phyloP scores from a whole-genome alignment of 2,329 filamentous ascomycete species.

The Phymatotrichopsis omnivora region DNA sequence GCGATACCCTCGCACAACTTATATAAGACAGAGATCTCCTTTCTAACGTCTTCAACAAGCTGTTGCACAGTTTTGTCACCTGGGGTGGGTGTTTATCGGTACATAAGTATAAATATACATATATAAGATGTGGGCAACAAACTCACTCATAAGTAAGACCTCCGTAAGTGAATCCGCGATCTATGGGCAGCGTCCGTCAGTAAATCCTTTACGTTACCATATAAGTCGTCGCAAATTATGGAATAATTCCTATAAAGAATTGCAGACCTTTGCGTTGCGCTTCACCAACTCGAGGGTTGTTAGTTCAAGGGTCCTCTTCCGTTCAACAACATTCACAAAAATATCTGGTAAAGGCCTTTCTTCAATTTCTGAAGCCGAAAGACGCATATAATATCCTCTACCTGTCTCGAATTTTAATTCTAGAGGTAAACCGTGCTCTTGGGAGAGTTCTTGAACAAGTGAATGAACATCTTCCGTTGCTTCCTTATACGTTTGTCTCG shows the following conservation, averaged over 20 bases:
- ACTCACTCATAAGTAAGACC: conserved; percentile 61
- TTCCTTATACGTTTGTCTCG: conserved; percentile 82
- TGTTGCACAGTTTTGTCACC: conserved; percentile 59
- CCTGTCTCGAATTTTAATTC: conserved; percentile 65
- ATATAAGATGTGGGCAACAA: conserved; percentile 14
- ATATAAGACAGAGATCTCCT: conserved; percentile 63
- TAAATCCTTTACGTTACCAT: background rate
- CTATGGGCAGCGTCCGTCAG: conserved; percentile 41
- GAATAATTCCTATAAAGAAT: conserved; percentile 34
- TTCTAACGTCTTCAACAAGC: conserved; percentile 61
- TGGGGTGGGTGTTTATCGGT: conserved; percentile 16
- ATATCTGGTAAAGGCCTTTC: conserved; percentile 50
- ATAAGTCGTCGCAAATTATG: background rate
- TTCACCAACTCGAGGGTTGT: conserved; percentile 79
- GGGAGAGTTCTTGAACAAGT: conserved; percentile 57
- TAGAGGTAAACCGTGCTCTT: conserved; percentile 48
- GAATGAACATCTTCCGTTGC: conserved; percentile 66
- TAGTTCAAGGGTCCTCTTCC: conserved; percentile 70
- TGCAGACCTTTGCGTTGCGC: conserved; percentile 42
- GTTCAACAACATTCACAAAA: conserved; percentile 67
- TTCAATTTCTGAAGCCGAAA: conserved; percentile 54
- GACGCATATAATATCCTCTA: conserved; percentile 68
- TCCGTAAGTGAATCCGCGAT: conserved; percentile 75
- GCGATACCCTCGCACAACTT: conserved; percentile 77
- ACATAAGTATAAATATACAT: background rate